phyloP scores from a whole-genome alignment of 73 alveolate species.

The Halteria grandinella region DNA sequence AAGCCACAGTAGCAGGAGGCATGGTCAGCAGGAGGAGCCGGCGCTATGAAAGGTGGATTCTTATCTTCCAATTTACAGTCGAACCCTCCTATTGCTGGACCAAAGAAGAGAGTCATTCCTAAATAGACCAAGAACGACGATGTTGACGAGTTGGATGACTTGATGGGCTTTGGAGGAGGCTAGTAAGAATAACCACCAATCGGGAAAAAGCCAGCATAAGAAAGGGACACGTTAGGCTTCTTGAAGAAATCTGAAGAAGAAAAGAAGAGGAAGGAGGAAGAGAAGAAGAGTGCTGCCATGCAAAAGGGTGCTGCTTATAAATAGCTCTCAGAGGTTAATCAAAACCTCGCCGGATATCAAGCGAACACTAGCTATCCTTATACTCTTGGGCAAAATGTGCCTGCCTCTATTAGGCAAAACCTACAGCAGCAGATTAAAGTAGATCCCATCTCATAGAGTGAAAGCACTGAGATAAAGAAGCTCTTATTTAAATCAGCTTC shows the following conservation, averaged over 20 bases:
- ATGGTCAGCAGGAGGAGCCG: neutral
- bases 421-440: neutral
- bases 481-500: conserved; percentile 22
- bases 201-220: neutral
- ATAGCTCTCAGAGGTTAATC: neutral
- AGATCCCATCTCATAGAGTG: neutral
- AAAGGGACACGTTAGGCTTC: conserved; percentile 43
- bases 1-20: neutral
- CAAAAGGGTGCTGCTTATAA: neutral
- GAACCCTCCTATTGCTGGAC: no score
- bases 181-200: neutral
- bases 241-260: conserved; percentile 36
- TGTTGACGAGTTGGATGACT: conserved; percentile 26
- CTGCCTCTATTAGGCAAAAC: conserved; percentile 4
- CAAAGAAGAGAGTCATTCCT: no score
- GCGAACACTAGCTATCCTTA: neutral
- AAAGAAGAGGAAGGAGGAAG: conserved; percentile 28
- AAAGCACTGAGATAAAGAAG: conserved; percentile 34
- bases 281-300: neutral
- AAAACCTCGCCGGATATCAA: neutral
- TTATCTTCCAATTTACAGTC: neutral
- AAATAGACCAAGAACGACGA: neutral
- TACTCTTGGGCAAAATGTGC: neutral
- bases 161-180: conserved; percentile 33
- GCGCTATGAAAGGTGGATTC: neutral